phyloP scores from a whole-genome alignment of 768 basidiomycete species.

The Lactarius hengduanensis region DNA sequence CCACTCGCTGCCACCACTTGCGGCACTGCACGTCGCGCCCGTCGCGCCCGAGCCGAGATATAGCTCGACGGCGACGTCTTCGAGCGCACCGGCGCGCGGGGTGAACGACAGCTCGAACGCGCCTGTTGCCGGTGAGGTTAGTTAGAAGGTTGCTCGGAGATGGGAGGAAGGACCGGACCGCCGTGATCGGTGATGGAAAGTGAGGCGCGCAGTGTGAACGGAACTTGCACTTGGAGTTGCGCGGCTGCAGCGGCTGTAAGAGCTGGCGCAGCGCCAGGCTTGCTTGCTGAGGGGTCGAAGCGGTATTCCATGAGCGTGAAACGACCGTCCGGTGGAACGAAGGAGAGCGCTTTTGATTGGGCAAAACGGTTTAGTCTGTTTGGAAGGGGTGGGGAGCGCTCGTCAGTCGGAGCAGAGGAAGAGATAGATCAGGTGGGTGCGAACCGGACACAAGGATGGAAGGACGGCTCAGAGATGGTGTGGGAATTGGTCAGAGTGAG shows the following conservation, averaged over 20 bases:
- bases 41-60: slow-evolving; percentile 73
- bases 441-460: slow-evolving; percentile 92
- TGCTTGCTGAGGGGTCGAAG: slow-evolving; percentile 47
- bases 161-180: slow-evolving; percentile 35
- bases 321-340: slow-evolving; percentile 90
- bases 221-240: slow-evolving; percentile 36
- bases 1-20: slow-evolving; percentile 69
- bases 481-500: slow-evolving; percentile 54
- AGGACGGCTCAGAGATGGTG: slow-evolving; percentile 59
- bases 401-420: neutral
- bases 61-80: slow-evolving; percentile 68
- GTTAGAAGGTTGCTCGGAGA: slow-evolving; percentile 30
- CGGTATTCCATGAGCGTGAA: slow-evolving; percentile 87
- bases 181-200: slow-evolving; percentile 43
- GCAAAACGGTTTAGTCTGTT: slow-evolving; percentile 76
- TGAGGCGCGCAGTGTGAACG: slow-evolving; percentile 36
- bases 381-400: slow-evolving; percentile 8
- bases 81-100: slow-evolving; percentile 53
- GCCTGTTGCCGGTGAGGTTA: slow-evolving; percentile 37
- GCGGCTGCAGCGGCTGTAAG: slow-evolving; percentile 31
- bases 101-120: slow-evolving; percentile 49
- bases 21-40: slow-evolving; percentile 68
- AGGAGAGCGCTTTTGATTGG: slow-evolving; percentile 75
- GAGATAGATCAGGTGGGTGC: slow-evolving; percentile 28
- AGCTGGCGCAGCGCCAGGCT: slow-evolving; percentile 42